A percentile compares a stretch with the other conserved stretches of the same genome.
Conservation (phyloP, 345 rosid species). For the Boechera stricta region DNA sequence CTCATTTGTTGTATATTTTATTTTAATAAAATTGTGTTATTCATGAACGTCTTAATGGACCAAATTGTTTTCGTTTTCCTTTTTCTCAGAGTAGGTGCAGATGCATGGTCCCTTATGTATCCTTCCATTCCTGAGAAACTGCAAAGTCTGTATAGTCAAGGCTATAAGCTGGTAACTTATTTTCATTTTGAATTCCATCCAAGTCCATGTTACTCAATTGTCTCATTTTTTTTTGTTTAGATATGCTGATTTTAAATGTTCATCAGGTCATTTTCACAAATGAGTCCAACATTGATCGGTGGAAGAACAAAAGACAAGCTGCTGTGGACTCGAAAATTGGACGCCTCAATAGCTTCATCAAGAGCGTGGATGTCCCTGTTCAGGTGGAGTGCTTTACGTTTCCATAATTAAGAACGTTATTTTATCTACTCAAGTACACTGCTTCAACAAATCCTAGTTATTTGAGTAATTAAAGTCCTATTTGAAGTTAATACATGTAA, state of each 20-base stretch:
- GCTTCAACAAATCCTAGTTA: neutral
- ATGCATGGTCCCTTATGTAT: slow-evolving; percentile 94
- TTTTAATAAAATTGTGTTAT: neutral
- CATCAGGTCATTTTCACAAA: slow-evolving; percentile 88
- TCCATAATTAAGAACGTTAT: neutral
- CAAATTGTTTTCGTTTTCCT: neutral
- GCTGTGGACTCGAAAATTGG: slow-evolving; percentile 94
- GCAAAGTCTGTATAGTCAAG: slow-evolving; percentile 70
- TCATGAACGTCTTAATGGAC: neutral
- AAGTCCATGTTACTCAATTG: neutral
- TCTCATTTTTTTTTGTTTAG: neutral
- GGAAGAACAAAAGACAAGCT: slow-evolving; percentile 93
- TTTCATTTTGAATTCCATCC: neutral
- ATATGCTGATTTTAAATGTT: slow-evolving; percentile 28
- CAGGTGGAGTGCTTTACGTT: slow-evolving; percentile 61
- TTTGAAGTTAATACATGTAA: slow-evolving; percentile 3
- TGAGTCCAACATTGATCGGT: slow-evolving; percentile 95
- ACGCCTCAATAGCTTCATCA: slow-evolving; percentile 78
- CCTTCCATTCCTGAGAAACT: slow-evolving; percentile 89
- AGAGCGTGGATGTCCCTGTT: slow-evolving; percentile 75
- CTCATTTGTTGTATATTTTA: too few relatives aligned
- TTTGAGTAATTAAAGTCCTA: neutral
- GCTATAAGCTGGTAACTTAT: slow-evolving; percentile 81
- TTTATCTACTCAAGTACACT: slow-evolving; percentile 7
- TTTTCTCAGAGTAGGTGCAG: slow-evolving; percentile 76